These are phyloP conservation scores for Spinacia oleracea DNA, from an alignment of 179 eudicot genomes.

Conservation along the genomic window DNA sequence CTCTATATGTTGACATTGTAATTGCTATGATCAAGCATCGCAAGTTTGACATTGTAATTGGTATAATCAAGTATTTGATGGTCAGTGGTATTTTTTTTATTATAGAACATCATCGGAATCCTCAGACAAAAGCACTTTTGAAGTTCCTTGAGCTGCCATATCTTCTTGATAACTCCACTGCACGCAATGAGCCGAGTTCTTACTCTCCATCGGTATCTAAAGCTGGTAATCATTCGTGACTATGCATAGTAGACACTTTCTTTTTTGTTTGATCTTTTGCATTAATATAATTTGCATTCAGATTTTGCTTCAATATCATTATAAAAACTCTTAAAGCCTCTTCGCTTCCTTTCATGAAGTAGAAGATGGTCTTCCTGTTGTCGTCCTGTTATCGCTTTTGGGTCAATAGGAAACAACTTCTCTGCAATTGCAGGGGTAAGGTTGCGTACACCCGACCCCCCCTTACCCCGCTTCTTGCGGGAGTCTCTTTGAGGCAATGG, in stretches of 20 bases:
- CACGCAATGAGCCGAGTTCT: slow-evolving; percentile 31
- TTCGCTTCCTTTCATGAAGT: too few species aligned
- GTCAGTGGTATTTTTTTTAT: slow-evolving; percentile 16
- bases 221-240: slow-evolving; percentile 29
- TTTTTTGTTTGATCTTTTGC: neutral
- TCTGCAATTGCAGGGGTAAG: too few species aligned
- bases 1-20: neutral
- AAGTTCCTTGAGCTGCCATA: slow-evolving; percentile 75
- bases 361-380: too few species aligned
- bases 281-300: neutral
- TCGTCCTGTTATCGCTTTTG: too few species aligned
- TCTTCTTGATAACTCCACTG: slow-evolving; percentile 51
- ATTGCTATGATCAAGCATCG: neutral
- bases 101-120: slow-evolving; percentile 63
- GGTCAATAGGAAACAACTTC: too few species aligned
- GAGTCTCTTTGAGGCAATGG: too few species aligned
- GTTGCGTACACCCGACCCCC: too few species aligned
- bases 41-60: too few species aligned
- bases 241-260: neutral
- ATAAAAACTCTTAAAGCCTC: too few species aligned
- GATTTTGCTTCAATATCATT: neutral
- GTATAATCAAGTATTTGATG: neutral
- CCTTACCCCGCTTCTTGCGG: too few species aligned
- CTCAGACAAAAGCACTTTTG: slow-evolving; percentile 78
- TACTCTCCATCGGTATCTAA: slow-evolving; percentile 38